Base-by-base conservation (phyloP, 306 rosid species). In the Chamaecrista fasciculata region DNA sequence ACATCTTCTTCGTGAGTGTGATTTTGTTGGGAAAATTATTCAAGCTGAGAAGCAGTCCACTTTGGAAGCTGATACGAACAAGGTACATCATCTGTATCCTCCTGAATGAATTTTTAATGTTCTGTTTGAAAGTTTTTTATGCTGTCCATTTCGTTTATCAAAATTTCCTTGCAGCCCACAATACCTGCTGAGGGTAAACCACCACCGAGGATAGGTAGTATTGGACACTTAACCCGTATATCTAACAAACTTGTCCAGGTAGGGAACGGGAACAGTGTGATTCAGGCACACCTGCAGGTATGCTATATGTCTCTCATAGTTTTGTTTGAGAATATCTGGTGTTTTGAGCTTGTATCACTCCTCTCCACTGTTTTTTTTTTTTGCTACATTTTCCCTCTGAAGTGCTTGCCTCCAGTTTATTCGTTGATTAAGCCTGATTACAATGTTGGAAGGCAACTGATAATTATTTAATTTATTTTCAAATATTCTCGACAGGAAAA, bases 211-310 rank as follows among this genome's bases (percentile, higher is more conserved):
- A 83, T 91, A 75, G 99, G 99, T 57, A 79, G 76, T 83, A 85
- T 95, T 70, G 99, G 99, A 52, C 99, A 95, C 79, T 70, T 95
- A 74, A 95, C 99, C 31, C 99, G 89, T 19, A 82, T 95, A 64
- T 86, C 96, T 61, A 95, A 95, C 89, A 95, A 91, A 78, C 86
- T 95, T 66, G 70, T 87, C 78, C 95, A 87, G 76, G 74, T 87
- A 50, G 97, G 83, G 59, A 95, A 84, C 69, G 82, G 73, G 78
- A 91, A 70, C 83, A 69, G 68, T 58, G 87, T 78, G 73, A 75
- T 95, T 81, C 95, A 78, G 83, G 81, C 84, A 25, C 79, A 74
- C 69, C 73, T 91, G 82, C 96, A 91, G 96, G 99, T 87, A 24
- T 59, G 65, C 50, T 68, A 62, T 42, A 39, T 63, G 68, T 70